Percentiles rank a stretch among this genome's conserved stretches.
Conservation (phyloP, 2,329 filamentous ascomycete genomes). For the Aspergillus candidus region DNA sequence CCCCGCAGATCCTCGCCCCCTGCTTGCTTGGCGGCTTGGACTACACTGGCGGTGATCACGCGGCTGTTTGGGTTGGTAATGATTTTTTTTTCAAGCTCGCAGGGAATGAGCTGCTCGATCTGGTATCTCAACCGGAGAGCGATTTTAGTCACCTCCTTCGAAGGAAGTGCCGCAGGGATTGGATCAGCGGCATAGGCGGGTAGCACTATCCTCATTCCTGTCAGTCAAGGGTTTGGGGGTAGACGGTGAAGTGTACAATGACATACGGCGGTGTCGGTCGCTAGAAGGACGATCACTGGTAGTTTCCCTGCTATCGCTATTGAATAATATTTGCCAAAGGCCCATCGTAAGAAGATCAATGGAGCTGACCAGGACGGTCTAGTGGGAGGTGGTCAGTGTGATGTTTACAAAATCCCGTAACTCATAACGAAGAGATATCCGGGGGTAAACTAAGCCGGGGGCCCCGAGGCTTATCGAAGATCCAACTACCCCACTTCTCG, state of each 20-base stretch:
- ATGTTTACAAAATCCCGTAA: no score
- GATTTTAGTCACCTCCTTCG: constrained; percentile 78
- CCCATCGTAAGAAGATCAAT: constrained; percentile 25
- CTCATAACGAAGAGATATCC: no score
- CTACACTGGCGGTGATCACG: constrained; percentile 73
- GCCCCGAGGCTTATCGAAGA: no score
- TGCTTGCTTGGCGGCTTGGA: constrained; percentile 74
- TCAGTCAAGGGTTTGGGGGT: no score
- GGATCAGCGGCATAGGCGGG: constrained; percentile 36
- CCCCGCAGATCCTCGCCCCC: constrained; percentile 67
- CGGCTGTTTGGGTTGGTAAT: constrained; percentile 77
- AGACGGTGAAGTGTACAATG: constrained; percentile 10
- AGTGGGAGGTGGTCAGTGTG: background rate
- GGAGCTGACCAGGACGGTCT: background rate
- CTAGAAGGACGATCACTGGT: constrained; percentile 29
- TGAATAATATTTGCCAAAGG: constrained; percentile 33
- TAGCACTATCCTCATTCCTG: constrained; percentile 30
- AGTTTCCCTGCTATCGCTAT: constrained; percentile 16
- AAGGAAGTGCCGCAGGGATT: constrained; percentile 59
- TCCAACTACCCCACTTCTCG: no score
- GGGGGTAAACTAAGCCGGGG: no score
- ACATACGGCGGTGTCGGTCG: constrained; percentile 39
- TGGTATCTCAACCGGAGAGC: constrained; percentile 86
- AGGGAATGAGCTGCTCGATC: constrained; percentile 82
- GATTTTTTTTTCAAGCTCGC: constrained; percentile 71